These are phyloP conservation scores for Benincasa hispida DNA, from an alignment of 306 rosid species.

Conservation along the genomic window DNA sequence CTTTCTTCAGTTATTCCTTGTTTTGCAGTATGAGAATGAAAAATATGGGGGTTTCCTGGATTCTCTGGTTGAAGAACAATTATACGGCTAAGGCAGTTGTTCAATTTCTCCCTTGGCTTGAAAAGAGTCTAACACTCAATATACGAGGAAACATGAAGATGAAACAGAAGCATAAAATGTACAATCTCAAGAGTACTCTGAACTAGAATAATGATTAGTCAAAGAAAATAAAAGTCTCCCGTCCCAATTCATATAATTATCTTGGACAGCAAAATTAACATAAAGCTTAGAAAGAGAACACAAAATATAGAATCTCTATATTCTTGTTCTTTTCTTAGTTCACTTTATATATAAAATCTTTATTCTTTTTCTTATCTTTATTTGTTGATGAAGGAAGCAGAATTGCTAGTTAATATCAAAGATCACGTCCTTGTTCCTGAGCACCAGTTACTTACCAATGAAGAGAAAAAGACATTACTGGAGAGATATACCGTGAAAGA, in stretches of 20 bases:
- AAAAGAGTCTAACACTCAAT: no score
- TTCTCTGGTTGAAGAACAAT: neutral
- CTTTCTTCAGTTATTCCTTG: neutral
- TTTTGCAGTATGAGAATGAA: neutral
- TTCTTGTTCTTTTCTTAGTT: neutral
- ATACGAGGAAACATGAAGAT: no score
- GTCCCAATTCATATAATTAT: no score
- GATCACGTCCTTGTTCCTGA: constrained; percentile 66
- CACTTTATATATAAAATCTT: neutral
- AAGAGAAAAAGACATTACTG: constrained; percentile 68
- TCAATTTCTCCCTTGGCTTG: neutral
- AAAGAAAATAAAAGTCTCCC: no score
- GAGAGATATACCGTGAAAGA: constrained; percentile 79
- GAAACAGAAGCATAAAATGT: no score
- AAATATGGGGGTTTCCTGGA: neutral
- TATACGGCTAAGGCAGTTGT: neutral
- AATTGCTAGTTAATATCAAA: constrained; percentile 55
- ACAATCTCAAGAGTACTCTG: no score
- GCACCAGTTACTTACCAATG: constrained; percentile 53
- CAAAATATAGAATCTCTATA: neutral
- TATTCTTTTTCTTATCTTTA: neutral
- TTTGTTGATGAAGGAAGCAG: constrained; percentile 52
- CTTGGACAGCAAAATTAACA: no score
- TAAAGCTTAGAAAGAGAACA: no score
- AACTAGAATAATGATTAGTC: no score